Conservation (phyloP, 768 basidiomycete species). For the Infundibulicybe gibba region DNA sequence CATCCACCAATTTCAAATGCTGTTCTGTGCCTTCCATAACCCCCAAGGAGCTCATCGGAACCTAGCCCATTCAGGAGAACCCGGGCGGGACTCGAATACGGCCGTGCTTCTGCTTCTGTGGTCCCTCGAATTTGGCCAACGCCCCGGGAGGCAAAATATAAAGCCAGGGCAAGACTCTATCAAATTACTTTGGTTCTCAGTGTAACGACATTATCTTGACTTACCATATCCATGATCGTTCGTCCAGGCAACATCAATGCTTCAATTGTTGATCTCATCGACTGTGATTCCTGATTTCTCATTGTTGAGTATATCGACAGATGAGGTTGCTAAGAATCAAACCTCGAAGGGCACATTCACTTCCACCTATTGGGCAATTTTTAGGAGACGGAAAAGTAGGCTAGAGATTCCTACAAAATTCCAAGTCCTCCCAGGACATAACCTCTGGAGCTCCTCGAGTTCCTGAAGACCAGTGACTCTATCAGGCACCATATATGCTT, state of each 20-base stretch:
- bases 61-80: constrained; percentile 91
- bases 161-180: constrained; percentile 86
- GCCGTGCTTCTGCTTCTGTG: constrained; percentile 26
- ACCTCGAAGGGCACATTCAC: constrained; percentile 82
- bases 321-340: neutral
- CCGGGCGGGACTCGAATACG: constrained; percentile 71
- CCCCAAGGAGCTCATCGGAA: constrained; percentile 93
- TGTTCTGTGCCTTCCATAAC: constrained; percentile 85
- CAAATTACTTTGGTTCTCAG: constrained; percentile 1
- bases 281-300: constrained; percentile 60
- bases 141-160: constrained; percentile 91
- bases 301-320: neutral
- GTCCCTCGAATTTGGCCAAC: constrained; percentile 50
- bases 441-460: constrained; percentile 65
- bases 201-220: constrained; percentile 14
- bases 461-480: constrained; percentile 77
- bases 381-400: constrained; percentile 3
- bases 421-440: constrained; percentile 84
- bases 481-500: constrained; percentile 81
- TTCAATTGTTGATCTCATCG: constrained; percentile 51
- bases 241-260: constrained; percentile 73
- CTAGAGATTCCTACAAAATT: constrained; percentile 67
- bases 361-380: constrained; percentile 56
- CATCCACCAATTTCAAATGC: constrained; percentile 69
- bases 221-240: constrained; percentile 90